A percentile compares a stretch with the other conserved stretches of the same genome.
Conservation (phyloP, 345 rosid genomes). For the Luvunga scandens region DNA sequence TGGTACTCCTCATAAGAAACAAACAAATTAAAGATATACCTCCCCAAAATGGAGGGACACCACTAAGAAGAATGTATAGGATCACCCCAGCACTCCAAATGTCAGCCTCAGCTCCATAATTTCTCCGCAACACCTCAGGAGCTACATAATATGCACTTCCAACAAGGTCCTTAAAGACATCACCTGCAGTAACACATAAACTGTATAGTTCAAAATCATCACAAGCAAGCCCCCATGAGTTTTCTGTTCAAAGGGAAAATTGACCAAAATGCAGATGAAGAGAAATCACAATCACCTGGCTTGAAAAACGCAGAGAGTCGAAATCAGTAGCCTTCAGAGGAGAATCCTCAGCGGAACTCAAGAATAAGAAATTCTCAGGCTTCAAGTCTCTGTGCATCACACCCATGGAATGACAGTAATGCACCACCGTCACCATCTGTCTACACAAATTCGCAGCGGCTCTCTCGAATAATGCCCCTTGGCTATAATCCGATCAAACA, state of each 20-base stretch:
- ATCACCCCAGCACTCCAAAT: constrained; percentile 98
- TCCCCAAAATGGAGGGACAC: constrained; percentile 98
- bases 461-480: constrained; percentile 87
- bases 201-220: constrained; percentile 17
- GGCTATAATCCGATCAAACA: constrained; percentile 91
- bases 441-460: constrained; percentile 81
- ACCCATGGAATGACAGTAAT: constrained; percentile 90
- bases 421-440: constrained; percentile 93
- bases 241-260: not conserved
- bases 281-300: constrained; percentile 45
- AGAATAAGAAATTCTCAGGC: constrained; percentile 89
- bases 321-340: constrained; percentile 97
- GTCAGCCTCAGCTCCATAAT: constrained; percentile 86
- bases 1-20: not conserved
- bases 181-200: constrained; percentile 49
- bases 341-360: constrained; percentile 64
- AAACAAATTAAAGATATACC: constrained; percentile 37
- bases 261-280: not conserved
- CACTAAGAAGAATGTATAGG: constrained; percentile 78
- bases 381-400: constrained; percentile 94
- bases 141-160: constrained; percentile 99
- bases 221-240: not conserved
- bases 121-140: constrained; percentile 77
- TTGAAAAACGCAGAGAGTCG: constrained; percentile 81
- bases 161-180: constrained; percentile 75